phyloP scores from a whole-genome alignment of 305 asterid genomes.

The Fraxinus sp. region DNA sequence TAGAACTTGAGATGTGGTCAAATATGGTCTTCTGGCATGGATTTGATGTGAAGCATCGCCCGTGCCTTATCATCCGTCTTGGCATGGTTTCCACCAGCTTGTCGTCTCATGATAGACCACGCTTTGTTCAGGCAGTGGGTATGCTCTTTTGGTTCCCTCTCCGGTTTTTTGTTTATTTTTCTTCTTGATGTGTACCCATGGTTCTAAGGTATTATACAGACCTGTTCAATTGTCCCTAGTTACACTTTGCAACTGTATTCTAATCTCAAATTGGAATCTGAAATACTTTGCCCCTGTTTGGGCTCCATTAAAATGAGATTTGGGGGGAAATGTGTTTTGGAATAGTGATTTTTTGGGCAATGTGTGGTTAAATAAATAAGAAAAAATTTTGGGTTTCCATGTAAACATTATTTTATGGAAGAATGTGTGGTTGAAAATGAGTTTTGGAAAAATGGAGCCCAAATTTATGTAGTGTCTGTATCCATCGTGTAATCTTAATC shows the following conservation, averaged over 20 bases:
- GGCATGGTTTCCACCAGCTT: slow-evolving; percentile 73
- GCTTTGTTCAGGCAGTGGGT: slow-evolving; percentile 93
- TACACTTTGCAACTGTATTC: neutral
- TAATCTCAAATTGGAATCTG: neutral
- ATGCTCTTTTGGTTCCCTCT: slow-evolving; percentile 32
- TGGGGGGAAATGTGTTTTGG: no score
- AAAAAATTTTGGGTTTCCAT: no score
- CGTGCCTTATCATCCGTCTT: slow-evolving; percentile 84
- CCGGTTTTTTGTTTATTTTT: neutral
- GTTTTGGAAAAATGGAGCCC: no score
- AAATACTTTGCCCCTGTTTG: neutral
- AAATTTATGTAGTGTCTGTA: neutral
- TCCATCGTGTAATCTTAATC: neutral
- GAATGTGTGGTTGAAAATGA: no score
- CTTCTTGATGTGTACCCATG: neutral
- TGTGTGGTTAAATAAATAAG: no score
- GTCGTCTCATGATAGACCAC: slow-evolving; percentile 66
- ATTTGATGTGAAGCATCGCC: slow-evolving; percentile 59
- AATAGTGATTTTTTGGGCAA: no score
- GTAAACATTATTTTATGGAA: no score
- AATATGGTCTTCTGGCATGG: slow-evolving; percentile 95
- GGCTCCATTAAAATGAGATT: no score
- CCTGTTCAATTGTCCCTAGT: neutral
- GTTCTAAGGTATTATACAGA: neutral
- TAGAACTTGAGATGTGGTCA: slow-evolving; percentile 90